A percentile compares a stretch with the other conserved stretches of the same genome.
These are phyloP conservation scores for Bidens hawaiensis DNA, from an alignment of 140 eudicot genomes.

Conservation along the genomic window DNA sequence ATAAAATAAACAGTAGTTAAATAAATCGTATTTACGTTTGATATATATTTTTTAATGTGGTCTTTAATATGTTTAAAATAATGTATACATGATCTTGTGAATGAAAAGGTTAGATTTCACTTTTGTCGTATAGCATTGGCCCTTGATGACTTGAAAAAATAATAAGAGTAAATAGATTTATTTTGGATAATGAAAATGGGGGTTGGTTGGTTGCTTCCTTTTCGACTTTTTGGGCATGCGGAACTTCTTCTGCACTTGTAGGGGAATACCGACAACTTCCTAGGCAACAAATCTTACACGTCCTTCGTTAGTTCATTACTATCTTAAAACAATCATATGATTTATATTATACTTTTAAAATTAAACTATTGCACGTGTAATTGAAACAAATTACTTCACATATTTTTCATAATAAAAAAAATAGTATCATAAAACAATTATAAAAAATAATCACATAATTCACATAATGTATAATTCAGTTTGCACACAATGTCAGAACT, in stretches of 20 bases:
- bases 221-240: slow-evolving; percentile 22
- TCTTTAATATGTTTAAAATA: too few species aligned
- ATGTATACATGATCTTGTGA: neutral
- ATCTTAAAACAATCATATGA: neutral
- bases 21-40: too few species aligned
- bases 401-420: too few species aligned
- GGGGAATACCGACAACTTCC: slow-evolving; percentile 34
- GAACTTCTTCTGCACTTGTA: slow-evolving; percentile 24
- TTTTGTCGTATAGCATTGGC: slow-evolving; percentile 14
- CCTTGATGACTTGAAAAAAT: slow-evolving; percentile 3
- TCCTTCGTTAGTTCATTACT: slow-evolving; percentile 7
- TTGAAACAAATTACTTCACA: neutral
- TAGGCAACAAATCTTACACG: slow-evolving; percentile 29
- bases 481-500: too few species aligned
- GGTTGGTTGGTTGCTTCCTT: slow-evolving; percentile 6
- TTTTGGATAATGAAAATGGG: slow-evolving; percentile 12
- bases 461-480: too few species aligned
- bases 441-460: too few species aligned
- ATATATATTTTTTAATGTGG: too few species aligned
- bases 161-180: neutral
- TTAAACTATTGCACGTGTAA: neutral
- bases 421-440: too few species aligned
- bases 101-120: slow-evolving; percentile 6
- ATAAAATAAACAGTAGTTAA: too few species aligned
- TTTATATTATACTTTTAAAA: neutral